Base-by-base conservation (phyloP, 1,139 yeast genomes). In the Hansenula sp. region DNA sequence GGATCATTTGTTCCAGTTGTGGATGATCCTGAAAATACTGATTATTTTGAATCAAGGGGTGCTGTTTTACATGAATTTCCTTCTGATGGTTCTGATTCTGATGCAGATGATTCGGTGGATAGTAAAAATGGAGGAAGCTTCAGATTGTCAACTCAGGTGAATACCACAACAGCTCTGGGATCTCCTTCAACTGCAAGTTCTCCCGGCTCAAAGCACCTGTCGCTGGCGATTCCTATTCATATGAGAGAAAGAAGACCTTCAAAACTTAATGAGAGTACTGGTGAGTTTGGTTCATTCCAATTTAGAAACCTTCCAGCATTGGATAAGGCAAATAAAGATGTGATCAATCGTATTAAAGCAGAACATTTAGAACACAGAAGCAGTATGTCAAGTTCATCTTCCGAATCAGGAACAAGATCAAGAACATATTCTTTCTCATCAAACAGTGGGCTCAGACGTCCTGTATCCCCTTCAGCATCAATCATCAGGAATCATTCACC, bases 281-380 rank as follows among this genome's bases (percentile, higher is more conserved):
- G 79, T 26, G 97, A 90, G 53, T 94, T 92, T 73, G 99, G 99
- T 0, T 82, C 94, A 3, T 94, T 94, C 61, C 82, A 87, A 46
- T 94, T 87, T 63, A 73, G 96, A 52, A 94, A 94, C 59, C 66
- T 94, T 47, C 82, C 92, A 12, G 94, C 94, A 5, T 70, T 94
- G 46, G 98, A 92, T 53, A 86, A 85, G 55, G 97, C 96, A 16
- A 94, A 94, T 56, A 88, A 87, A 57, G 97, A 90, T 61, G 90
- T 87, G 14, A 87, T 94, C 44, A 86, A 86, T 55, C 68, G 96
- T 48, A 73, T 94, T 55, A 86, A 88, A 55, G 81, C 73, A 35
- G 97, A 92, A 58, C 96, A 87, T 61, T 52, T 81, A 33, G 57
- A 55, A 37, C 58, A 55, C 36, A 47, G 59, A 38, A 50, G 43